Conservation (phyloP, 2,329 filamentous ascomycete species). For the Coniochaeta sp. region DNA sequence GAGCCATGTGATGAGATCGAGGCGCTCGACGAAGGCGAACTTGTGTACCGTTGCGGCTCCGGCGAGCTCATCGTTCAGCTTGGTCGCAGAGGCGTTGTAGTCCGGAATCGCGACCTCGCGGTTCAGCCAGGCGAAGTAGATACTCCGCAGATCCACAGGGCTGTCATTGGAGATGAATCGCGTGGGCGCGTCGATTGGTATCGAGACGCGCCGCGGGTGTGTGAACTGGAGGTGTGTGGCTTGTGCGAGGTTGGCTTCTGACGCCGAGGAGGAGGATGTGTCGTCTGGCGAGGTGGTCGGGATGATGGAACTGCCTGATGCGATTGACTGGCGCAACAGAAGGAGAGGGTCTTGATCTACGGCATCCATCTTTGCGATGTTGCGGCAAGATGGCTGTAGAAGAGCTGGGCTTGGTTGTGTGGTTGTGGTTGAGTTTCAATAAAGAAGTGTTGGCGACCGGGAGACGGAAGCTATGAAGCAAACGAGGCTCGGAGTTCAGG, state of each 20-base stretch:
- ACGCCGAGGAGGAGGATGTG: conserved; percentile 35
- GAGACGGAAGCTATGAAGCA: not conserved
- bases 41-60: conserved; percentile 71
- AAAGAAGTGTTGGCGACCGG: too few species aligned
- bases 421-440: too few species aligned
- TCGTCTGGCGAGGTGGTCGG: conserved; percentile 63
- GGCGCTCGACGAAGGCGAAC: conserved; percentile 81
- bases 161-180: conserved; percentile 76
- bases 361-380: conserved; percentile 41
- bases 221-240: conserved; percentile 77
- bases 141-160: conserved; percentile 80
- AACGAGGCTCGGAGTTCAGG: not conserved
- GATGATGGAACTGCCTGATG: conserved; percentile 59
- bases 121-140: conserved; percentile 95
- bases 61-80: conserved; percentile 71
- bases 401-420: not conserved
- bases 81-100: conserved; percentile 78
- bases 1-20: conserved; percentile 90
- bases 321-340: conserved; percentile 77
- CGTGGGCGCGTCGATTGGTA: conserved; percentile 67
- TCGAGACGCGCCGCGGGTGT: conserved; percentile 48
- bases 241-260: conserved; percentile 59
- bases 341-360: conserved; percentile 69
- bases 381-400: not conserved
- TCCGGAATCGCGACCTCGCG: conserved; percentile 84